A percentile compares a stretch with the other conserved stretches of the same genome.
Conservation (phyloP, 116 monocot genomes). For the Zostera marina region DNA sequence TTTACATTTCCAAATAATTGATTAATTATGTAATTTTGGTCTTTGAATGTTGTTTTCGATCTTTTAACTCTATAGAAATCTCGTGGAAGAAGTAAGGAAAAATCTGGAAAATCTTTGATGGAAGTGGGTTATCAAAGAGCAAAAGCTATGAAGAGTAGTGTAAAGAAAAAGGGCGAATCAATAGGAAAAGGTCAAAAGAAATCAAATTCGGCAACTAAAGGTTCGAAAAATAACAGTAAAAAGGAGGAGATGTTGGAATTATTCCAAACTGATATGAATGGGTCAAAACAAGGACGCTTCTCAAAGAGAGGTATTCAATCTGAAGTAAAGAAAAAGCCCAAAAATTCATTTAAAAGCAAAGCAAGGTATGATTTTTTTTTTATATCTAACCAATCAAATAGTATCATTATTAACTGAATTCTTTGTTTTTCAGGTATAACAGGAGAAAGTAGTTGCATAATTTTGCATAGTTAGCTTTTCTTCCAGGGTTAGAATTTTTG, state of each 20-base stretch:
- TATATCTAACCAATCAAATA: too few species aligned
- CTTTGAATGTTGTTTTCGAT: background rate
- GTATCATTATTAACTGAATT: too few species aligned
- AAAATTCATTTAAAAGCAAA: constrained; percentile 93
- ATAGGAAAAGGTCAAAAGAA: constrained; percentile 24
- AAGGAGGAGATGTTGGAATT: constrained; percentile 84
- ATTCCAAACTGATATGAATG: constrained; percentile 83
- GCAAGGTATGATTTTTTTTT: constrained; percentile 27
- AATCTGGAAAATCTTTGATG: constrained; percentile 47
- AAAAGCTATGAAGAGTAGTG: constrained; percentile 60
- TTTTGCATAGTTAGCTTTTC: too few species aligned
- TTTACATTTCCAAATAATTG: too few species aligned
- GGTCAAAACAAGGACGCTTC: constrained; percentile 26
- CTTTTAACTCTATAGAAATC: constrained; percentile 18
- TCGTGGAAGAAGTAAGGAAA: constrained; percentile 26
- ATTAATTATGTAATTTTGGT: background rate
- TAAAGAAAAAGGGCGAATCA: constrained; percentile 24
- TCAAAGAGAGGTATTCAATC: constrained; percentile 17
- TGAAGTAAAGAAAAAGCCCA: constrained; percentile 30
- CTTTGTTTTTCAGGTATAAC: too few species aligned
- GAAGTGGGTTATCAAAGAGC: constrained; percentile 66
- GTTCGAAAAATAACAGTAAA: constrained; percentile 26
- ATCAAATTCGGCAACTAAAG: constrained; percentile 16
- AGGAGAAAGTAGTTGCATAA: too few species aligned
- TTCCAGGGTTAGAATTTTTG: too few species aligned